Evolutionary conservation across 495 filamentous ascomycete genomes (phyloP), one percentile per base, ranked within the genome.

Genomic region (Terfezia boudieri): DNA sequence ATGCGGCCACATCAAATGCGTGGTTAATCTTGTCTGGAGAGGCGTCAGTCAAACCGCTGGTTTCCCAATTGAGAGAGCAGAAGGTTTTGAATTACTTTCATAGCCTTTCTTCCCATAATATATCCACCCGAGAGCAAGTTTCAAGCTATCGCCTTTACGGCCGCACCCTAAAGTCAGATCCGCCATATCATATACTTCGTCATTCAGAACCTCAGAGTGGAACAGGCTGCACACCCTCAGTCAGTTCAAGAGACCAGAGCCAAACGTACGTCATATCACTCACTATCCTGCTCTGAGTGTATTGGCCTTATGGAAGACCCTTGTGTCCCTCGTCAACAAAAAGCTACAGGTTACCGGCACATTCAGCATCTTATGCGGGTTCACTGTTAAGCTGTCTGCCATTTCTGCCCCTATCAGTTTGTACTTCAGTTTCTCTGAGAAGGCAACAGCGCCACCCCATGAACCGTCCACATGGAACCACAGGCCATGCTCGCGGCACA

Each of bases 301-400:
- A 64, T 89, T 94, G 2, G 86, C 85, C 8, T 67, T 69, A 64
- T 86, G 81, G 62, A 95, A 92, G 36, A 80, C 68, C 36, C 74
- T 69, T 59, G 87, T 65, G 65, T 95, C 88, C 8, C 71, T 68
- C 0, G 78, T 82, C 10, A 98, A 74, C 9, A 98, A 74, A 70
- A 93, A 93, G 8, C 83, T 87, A 68, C 89, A 98, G 3, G 88
- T 92, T 37, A 90, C 67, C 0, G 89, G 89, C 9, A 84, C 84
- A 43, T 83, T 84, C 60, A 98, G 74, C 90, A 95, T 98, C 68
- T 95, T 95, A 68, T 98, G 89, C 57, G 90, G 88, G 66, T 92
- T 94, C 43, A 94, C 74, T 9, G 84, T 81, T 35, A 95, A 71
- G 37, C 77, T 84, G 68, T 94, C 72, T 9, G 86, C 90, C 14